A percentile compares a stretch with the other conserved stretches of the same genome.
These are phyloP conservation scores for Colletotrichum destructivum DNA, from an alignment of 2,329 filamentous ascomycete genomes.

Conservation along the genomic window DNA sequence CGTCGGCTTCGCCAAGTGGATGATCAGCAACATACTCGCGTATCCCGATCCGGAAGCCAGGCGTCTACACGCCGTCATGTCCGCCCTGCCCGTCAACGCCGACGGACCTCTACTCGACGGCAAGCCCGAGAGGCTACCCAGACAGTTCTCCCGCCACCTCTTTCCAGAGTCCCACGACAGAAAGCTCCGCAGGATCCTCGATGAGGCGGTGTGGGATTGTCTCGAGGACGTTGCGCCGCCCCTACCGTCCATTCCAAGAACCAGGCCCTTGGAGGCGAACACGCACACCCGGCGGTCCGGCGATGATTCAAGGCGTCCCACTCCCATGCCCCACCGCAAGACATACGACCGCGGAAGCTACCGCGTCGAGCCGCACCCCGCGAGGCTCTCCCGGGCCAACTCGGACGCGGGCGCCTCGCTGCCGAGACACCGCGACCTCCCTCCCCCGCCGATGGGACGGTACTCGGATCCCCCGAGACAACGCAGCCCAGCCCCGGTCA, in stretches of 20 bases:
- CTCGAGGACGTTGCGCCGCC: slow-evolving; percentile 42
- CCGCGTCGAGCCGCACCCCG: slow-evolving; percentile 12
- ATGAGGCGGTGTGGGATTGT: slow-evolving; percentile 69
- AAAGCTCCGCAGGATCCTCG: slow-evolving; percentile 71
- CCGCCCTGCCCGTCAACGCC: slow-evolving; percentile 77
- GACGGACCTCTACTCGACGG: slow-evolving; percentile 68
- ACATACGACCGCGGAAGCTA: slow-evolving; percentile 22
- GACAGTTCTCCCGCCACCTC: slow-evolving; percentile 81
- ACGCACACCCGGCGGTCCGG: slow-evolving; percentile 12
- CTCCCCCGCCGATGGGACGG: slow-evolving; percentile 30
- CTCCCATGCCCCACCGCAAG: background rate
- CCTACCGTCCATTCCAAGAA: slow-evolving; percentile 15
- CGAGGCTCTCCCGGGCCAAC: slow-evolving; percentile 21
- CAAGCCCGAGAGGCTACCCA: slow-evolving; percentile 81
- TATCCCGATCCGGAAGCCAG: slow-evolving; percentile 83
- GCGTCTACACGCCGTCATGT: slow-evolving; percentile 77
- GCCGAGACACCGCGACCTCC: slow-evolving; percentile 18
- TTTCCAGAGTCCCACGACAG: slow-evolving; percentile 75
- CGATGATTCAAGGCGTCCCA: slow-evolving; percentile 15
- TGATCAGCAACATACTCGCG: slow-evolving; percentile 79
- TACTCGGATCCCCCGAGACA: slow-evolving; percentile 12
- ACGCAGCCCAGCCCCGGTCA: slow-evolving; percentile 31
- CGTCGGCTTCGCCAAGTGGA: slow-evolving; percentile 79
- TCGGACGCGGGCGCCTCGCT: slow-evolving; percentile 28
- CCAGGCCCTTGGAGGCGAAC: slow-evolving; percentile 25